A percentile compares a stretch with the other conserved stretches of the same genome.
phyloP scores from a whole-genome alignment of 2,329 filamentous ascomycete species.

The Colletotrichum lini region DNA sequence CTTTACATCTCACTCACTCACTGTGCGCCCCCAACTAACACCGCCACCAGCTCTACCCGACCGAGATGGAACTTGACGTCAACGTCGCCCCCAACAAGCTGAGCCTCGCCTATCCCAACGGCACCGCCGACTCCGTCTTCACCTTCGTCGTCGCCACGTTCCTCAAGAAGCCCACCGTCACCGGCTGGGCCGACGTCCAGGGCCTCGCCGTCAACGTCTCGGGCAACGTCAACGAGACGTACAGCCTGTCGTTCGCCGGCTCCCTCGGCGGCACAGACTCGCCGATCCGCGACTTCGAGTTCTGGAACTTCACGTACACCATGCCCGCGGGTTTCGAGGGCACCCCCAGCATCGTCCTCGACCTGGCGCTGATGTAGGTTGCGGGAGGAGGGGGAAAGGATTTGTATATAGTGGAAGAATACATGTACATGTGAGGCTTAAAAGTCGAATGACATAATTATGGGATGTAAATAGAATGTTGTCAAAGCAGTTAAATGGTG shows the following conservation, averaged over 20 bases:
- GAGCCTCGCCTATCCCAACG: slow-evolving; percentile 67
- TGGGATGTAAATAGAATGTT: too few relatives aligned
- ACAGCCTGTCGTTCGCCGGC: slow-evolving; percentile 60
- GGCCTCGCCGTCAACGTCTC: slow-evolving; percentile 61
- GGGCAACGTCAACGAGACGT: slow-evolving; percentile 59
- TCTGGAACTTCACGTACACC: slow-evolving; percentile 61
- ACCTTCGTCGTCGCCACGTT: slow-evolving; percentile 65
- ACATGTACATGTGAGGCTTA: too few relatives aligned
- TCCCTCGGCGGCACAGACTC: slow-evolving; percentile 51
- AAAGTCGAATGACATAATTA: too few relatives aligned
- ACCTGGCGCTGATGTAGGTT: slow-evolving; percentile 20
- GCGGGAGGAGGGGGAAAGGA: background rate
- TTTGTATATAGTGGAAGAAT: too few relatives aligned
- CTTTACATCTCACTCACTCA: too few relatives aligned
- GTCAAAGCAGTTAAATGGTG: background rate
- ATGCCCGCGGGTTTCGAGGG: slow-evolving; percentile 54
- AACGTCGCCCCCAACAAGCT: slow-evolving; percentile 59
- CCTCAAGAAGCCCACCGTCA: slow-evolving; percentile 58
- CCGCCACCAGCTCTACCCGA: slow-evolving; percentile 53
- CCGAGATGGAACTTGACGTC: slow-evolving; percentile 56
- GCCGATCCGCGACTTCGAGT: slow-evolving; percentile 58
- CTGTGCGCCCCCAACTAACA: slow-evolving; percentile 45
- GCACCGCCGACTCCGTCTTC: slow-evolving; percentile 64
- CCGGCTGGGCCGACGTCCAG: slow-evolving; percentile 62
- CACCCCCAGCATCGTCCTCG: slow-evolving; percentile 43